Evolutionary conservation across 768 basidiomycete species (phyloP).

Genomic region (Podaxis sp.): DNA sequence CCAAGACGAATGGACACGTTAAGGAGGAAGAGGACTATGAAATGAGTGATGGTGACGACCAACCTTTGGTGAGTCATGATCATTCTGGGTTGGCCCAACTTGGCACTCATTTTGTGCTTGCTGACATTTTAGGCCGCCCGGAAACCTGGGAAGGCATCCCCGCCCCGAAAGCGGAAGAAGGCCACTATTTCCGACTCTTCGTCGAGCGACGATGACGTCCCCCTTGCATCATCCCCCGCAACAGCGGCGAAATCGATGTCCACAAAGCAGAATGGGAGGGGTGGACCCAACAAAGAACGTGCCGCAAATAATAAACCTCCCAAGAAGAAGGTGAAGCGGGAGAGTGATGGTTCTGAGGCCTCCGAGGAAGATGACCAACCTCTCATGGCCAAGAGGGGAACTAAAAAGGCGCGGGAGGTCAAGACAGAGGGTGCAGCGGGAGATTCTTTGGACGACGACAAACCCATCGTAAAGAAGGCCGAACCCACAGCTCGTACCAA

Average conservation of each 20-base stretch:
- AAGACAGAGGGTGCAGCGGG: conserved; percentile 51
- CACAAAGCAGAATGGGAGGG: conserved; percentile 34
- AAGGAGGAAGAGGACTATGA: conserved; percentile 35
- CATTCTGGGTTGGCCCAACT: background rate
- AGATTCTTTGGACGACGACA: conserved; percentile 26
- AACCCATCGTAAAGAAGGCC: conserved; percentile 38
- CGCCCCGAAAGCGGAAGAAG: conserved; percentile 59
- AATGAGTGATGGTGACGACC: conserved; percentile 71
- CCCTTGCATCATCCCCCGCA: conserved; percentile 67
- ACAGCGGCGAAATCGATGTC: conserved; percentile 28
- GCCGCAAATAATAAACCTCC: conserved; percentile 41
- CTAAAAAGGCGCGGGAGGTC: conserved; percentile 37
- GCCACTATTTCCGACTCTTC: conserved; percentile 49
- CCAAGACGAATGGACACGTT: conserved; percentile 40
- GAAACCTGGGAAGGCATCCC: conserved; percentile 38
- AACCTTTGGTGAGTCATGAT: conserved; percentile 58
- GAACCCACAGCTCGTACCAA: conserved; percentile 44
- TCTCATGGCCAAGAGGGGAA: conserved; percentile 31
- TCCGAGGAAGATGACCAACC: conserved; percentile 35
- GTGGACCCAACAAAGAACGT: conserved; percentile 37
- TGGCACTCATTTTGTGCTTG: background rate
- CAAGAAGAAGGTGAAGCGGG: conserved; percentile 64
- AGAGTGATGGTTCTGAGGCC: conserved; percentile 25
- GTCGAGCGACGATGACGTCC: conserved; percentile 68
- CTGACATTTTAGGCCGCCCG: conserved; percentile 51